Evolutionary conservation across 176 grass and related monocot species (phyloP).

Genomic region (Poa annua): DNA sequence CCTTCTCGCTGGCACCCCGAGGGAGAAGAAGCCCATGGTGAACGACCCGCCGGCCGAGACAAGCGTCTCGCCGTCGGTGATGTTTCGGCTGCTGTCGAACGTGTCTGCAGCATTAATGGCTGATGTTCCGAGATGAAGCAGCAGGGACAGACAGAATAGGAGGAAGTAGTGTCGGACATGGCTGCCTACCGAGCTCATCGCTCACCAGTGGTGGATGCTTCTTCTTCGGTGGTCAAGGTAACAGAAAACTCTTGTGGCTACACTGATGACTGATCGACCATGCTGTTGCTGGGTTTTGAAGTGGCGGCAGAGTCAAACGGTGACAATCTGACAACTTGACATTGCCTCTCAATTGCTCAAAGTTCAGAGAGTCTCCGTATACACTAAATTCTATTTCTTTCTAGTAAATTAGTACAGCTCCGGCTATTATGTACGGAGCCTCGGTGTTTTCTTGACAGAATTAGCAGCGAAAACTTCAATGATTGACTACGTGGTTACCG

Average conservation of each 20-base stretch:
- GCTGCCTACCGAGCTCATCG: neutral
- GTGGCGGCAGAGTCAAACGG: neutral
- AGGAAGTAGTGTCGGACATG: neutral
- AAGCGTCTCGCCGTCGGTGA: constrained; percentile 38
- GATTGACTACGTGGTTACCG: too few species aligned
- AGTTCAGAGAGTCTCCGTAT: too few species aligned
- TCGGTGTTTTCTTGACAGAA: neutral
- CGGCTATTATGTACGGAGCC: neutral
- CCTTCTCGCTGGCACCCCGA: neutral
- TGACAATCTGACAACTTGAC: neutral
- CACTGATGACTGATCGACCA: constrained; percentile 1
- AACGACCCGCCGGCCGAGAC: constrained; percentile 43
- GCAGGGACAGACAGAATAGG: neutral
- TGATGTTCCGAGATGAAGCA: neutral
- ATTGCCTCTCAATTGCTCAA: neutral
- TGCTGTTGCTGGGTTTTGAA: neutral
- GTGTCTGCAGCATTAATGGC: neutral
- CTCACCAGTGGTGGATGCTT: neutral
- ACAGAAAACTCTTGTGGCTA: neutral
- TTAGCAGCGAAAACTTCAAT: neutral
- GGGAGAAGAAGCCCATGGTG: constrained; percentile 51
- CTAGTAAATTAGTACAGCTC: too few species aligned
- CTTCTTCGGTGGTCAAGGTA: neutral
- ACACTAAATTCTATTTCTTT: too few species aligned
- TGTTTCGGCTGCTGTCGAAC: neutral